phyloP scores from a whole-genome alignment of 2,329 filamentous ascomycete genomes.

The Geosmithia flava region DNA sequence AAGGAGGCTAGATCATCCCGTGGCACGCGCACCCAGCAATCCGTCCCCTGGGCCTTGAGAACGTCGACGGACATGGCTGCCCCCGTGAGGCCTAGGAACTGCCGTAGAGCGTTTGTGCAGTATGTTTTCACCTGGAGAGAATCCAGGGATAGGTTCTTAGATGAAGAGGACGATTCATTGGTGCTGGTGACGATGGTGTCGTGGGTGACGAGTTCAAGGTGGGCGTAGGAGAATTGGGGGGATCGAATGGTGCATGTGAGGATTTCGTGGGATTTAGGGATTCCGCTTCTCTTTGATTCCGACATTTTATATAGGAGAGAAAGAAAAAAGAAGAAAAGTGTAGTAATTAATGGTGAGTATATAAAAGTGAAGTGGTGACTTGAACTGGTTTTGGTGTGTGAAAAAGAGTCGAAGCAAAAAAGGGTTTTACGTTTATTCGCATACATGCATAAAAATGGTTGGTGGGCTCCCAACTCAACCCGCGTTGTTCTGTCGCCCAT shows the following conservation, averaged over 20 bases:
- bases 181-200: constrained; percentile 5
- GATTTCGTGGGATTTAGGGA: constrained; percentile 33
- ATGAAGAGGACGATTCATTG: background rate
- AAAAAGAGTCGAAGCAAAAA: background rate
- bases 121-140: constrained; percentile 49
- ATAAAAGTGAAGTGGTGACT: background rate
- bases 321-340: background rate
- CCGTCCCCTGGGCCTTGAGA: constrained; percentile 41
- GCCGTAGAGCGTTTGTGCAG: constrained; percentile 48
- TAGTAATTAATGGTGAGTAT: too few species aligned
- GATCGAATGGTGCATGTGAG: constrained; percentile 36
- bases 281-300: constrained; percentile 12
- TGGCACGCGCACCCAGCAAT: constrained; percentile 55
- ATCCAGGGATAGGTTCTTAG: constrained; percentile 31
- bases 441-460: background rate
- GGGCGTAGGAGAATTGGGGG: constrained; percentile 43
- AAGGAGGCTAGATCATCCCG: constrained; percentile 46
- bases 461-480: too few species aligned
- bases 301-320: constrained; percentile 6
- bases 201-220: constrained; percentile 33
- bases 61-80: constrained; percentile 58
- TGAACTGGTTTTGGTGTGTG: background rate
- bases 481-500: too few species aligned
- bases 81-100: constrained; percentile 61
- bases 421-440: background rate